phyloP scores from a whole-genome alignment of 306 rosid species.

The Lotus japonicus region DNA sequence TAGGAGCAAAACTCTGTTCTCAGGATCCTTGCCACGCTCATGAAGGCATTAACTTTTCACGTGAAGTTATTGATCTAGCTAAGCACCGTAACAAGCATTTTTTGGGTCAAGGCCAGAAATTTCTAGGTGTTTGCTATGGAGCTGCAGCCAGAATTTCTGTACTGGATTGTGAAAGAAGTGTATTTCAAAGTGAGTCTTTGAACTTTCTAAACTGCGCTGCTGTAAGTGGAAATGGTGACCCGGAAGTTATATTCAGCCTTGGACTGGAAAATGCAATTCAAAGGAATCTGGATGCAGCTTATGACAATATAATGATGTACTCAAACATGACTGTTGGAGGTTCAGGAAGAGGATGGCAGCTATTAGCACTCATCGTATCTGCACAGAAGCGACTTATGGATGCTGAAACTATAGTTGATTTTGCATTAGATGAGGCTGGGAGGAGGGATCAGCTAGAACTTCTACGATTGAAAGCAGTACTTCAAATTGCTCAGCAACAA shows the following conservation, averaged over 20 bases:
- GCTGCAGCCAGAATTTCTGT: constrained; percentile 59
- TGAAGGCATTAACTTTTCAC: constrained; percentile 53
- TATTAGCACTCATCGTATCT: constrained; percentile 62
- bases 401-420: constrained; percentile 70
- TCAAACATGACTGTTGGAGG: constrained; percentile 48
- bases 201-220: constrained; percentile 45
- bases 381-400: constrained; percentile 61
- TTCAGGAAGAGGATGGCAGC: constrained; percentile 57
- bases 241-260: constrained; percentile 50
- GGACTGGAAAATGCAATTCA: constrained; percentile 71
- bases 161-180: constrained; percentile 63
- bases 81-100: constrained; percentile 46
- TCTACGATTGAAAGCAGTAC: constrained; percentile 69
- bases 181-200: constrained; percentile 57
- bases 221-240: constrained; percentile 30
- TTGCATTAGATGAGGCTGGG: constrained; percentile 71
- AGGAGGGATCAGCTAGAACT: constrained; percentile 59
- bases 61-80: constrained; percentile 37
- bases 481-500: constrained; percentile 59
- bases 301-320: constrained; percentile 43
- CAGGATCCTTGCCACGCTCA: constrained; percentile 39
- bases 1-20: constrained; percentile 69
- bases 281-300: constrained; percentile 64
- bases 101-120: constrained; percentile 46
- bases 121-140: constrained; percentile 73